Percentiles rank a stretch among this genome's conserved stretches.
Conservation (phyloP, 2,329 filamentous ascomycete genomes). For the Scedosporium minutisporum region DNA sequence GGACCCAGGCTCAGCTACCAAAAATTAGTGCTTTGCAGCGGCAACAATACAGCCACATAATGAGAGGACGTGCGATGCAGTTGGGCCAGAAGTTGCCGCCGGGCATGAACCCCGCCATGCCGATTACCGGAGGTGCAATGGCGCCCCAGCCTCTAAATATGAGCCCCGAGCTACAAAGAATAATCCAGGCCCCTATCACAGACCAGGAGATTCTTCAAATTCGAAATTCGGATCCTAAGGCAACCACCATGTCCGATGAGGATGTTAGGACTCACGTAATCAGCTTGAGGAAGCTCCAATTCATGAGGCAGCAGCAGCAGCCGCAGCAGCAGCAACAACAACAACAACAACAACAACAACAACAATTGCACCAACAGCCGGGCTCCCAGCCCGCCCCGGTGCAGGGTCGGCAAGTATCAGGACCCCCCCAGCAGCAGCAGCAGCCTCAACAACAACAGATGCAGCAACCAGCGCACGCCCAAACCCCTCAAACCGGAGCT, state of each 20-base stretch:
- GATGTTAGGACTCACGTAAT: conserved; percentile 11
- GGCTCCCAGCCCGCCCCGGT: conserved; percentile 9
- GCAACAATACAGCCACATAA: conserved; percentile 27
- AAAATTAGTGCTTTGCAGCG: conserved; percentile 24
- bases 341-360: conserved; percentile 8
- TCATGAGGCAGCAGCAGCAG: conserved; percentile 16
- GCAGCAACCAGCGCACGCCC: conserved; percentile 24
- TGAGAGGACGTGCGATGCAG: conserved; percentile 20
- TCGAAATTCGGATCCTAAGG: conserved; percentile 14
- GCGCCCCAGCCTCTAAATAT: background rate
- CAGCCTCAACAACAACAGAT: conserved; percentile 23
- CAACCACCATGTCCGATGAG: conserved; percentile 13
- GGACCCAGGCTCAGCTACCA: conserved; percentile 20
- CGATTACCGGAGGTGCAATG: background rate
- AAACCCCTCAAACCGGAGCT: conserved; percentile 21
- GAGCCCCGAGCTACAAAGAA: background rate
- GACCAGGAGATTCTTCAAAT: conserved; percentile 16
- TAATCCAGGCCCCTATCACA: conserved; percentile 5
- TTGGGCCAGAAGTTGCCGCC: conserved; percentile 16
- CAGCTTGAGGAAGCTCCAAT: conserved; percentile 4
- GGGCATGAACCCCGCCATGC: background rate
- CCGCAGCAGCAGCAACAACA: conserved; percentile 14
- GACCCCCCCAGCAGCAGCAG: conserved; percentile 11
- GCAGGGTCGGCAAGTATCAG: conserved; percentile 15
- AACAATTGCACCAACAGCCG: conserved; percentile 22